Percentiles rank a stretch among this genome's conserved stretches.
Conservation (phyloP, 208 protist genomes). For the Trypanosoma mega region DNA sequence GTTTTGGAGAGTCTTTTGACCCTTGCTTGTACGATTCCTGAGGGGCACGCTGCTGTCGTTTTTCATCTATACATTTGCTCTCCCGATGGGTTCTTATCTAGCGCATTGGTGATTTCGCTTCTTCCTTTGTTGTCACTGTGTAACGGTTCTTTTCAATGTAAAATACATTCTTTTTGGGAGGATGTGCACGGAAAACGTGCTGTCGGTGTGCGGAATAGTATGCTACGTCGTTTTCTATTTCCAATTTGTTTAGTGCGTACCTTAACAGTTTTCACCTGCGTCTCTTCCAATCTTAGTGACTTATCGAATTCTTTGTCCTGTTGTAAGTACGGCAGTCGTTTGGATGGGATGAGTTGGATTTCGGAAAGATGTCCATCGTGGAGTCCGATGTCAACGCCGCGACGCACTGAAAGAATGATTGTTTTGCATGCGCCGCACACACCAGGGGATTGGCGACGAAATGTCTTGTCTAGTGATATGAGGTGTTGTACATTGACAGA, state of each 20-base stretch:
- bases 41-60: constrained; percentile 18
- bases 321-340: too few species aligned
- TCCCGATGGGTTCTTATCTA: not conserved
- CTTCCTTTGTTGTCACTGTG: constrained; percentile 14
- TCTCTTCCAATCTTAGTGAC: not conserved
- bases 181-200: not conserved
- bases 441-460: too few species aligned
- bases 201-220: not conserved
- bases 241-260: not conserved
- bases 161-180: constrained; percentile 21
- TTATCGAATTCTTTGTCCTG: too few species aligned
- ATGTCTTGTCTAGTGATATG: too few species aligned
- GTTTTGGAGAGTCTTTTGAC: constrained; percentile 8
- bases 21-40: constrained; percentile 1
- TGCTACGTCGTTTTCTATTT: not conserved
- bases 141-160: constrained; percentile 13
- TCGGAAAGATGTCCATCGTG: too few species aligned
- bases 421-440: too few species aligned
- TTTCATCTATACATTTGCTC: constrained; percentile 11
- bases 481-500: too few species aligned
- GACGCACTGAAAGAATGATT: too few species aligned
- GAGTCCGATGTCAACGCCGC: too few species aligned
- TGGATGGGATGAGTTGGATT: too few species aligned
- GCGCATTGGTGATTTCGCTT: constrained; percentile 18
- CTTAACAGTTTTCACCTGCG: not conserved